Evolutionary conservation across 192 early-diverging fungal genomes (phyloP).

Genomic region (Pecoramyces ruminantium): DNA sequence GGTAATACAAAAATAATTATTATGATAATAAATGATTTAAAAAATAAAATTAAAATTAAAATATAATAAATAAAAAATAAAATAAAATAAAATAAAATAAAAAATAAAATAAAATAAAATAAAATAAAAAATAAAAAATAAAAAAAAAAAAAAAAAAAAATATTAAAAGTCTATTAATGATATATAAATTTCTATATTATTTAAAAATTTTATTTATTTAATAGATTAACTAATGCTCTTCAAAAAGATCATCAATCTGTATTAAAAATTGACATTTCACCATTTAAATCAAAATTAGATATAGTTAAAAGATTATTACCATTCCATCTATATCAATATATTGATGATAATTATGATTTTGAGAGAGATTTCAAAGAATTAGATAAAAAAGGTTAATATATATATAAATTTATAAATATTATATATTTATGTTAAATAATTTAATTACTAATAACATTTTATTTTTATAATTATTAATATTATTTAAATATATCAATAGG

Average conservation of each 20-base stretch:
- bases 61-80: too few relatives aligned
- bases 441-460: too few relatives aligned
- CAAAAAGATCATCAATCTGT: background rate
- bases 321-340: background rate
- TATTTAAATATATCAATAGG: background rate
- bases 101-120: background rate
- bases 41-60: too few relatives aligned
- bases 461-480: too few relatives aligned
- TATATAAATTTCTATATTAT: too few relatives aligned
- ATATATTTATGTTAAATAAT: too few relatives aligned
- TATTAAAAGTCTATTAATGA: too few relatives aligned
- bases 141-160: too few relatives aligned
- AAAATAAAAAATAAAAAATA: too few relatives aligned
- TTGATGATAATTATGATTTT: background rate
- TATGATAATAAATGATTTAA: too few relatives aligned
- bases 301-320: background rate
- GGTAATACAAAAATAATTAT: background rate
- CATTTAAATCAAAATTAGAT: background rate
- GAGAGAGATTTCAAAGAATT: background rate
- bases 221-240: background rate
- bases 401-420: too few relatives aligned
- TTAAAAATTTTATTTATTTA: too few relatives aligned
- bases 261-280: background rate
- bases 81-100: background rate
- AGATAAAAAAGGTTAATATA: background rate